Percentiles rank a stretch among this genome's conserved stretches.
Conservation (phyloP, 1,284 basidiomycete species). For the Boletus subluridellus region DNA sequence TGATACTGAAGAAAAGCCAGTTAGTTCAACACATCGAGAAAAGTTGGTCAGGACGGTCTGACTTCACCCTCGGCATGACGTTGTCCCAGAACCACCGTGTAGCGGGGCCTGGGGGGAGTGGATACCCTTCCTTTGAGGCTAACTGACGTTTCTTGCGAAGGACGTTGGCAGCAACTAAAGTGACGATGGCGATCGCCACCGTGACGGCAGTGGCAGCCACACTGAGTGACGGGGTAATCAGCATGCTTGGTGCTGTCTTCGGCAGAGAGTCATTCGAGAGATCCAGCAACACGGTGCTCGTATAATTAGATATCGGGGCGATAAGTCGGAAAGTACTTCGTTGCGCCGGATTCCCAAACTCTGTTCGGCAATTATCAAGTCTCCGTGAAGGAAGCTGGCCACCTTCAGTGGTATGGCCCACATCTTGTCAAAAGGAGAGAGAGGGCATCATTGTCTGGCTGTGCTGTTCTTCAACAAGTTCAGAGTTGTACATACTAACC, state of each 20-base stretch:
- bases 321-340: too few relatives aligned
- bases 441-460: too few relatives aligned
- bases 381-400: too few relatives aligned
- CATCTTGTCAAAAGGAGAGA: too few relatives aligned
- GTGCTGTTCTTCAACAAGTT: too few relatives aligned
- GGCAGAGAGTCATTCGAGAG: too few relatives aligned
- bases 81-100: conserved; percentile 20
- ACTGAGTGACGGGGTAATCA: background rate
- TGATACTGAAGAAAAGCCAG: conserved; percentile 11
- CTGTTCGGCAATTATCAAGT: too few relatives aligned
- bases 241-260: background rate
- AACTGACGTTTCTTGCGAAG: background rate
- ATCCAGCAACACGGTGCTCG: too few relatives aligned
- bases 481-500: too few relatives aligned
- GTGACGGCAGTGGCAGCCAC: background rate
- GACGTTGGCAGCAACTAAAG: background rate
- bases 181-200: background rate
- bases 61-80: conserved; percentile 22
- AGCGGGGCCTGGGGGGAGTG: conserved; percentile 31
- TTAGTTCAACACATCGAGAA: background rate
- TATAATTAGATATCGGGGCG: too few relatives aligned
- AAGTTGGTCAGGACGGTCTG: background rate
- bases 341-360: too few relatives aligned
- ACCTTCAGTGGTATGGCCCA: too few relatives aligned
- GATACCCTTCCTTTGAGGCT: conserved; percentile 7